A percentile compares a stretch with the other conserved stretches of the same genome.
phyloP scores from a whole-genome alignment of 2,329 filamentous ascomycete genomes.

The Venturia aucupariae region DNA sequence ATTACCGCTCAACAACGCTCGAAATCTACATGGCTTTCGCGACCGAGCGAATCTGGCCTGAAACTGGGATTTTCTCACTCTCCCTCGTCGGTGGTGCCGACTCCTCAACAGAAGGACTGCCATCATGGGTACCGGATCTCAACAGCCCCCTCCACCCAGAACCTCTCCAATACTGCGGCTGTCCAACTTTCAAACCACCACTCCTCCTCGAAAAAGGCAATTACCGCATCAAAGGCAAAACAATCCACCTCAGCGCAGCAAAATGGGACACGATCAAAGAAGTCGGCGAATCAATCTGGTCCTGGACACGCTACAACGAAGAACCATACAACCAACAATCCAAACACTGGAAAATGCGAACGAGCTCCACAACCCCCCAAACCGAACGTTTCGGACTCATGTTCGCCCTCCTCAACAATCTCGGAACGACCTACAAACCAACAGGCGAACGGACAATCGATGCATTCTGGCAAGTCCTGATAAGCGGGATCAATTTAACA shows the following conservation, averaged over 20 bases:
- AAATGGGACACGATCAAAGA: conserved; percentile 13
- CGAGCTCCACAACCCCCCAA: neutral
- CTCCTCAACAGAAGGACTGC: conserved; percentile 11
- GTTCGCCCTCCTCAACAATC: conserved; percentile 11
- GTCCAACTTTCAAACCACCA: conserved; percentile 6
- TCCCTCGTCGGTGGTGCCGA: conserved; percentile 11
- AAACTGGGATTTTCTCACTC: conserved; percentile 8
- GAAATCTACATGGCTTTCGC: conserved; percentile 13
- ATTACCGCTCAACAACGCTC: conserved; percentile 12
- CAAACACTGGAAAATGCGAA: neutral
- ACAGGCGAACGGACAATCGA: conserved; percentile 12
- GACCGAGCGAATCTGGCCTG: conserved; percentile 11
- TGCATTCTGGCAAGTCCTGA: conserved; percentile 14
- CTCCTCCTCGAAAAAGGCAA: neutral
- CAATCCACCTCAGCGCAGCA: conserved; percentile 1
- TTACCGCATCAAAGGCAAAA: conserved; percentile 8
- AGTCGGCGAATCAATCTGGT: conserved; percentile 14
- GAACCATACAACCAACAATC: conserved; percentile 8
- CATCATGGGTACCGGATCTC: conserved; percentile 14
- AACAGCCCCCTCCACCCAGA: conserved; percentile 13
- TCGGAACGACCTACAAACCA: conserved; percentile 7
- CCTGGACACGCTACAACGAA: conserved; percentile 12
- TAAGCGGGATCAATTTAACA: conserved; percentile 8
- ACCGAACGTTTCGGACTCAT: conserved; percentile 14
- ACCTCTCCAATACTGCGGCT: conserved; percentile 12